Evolutionary conservation across 805 yeast genomes (phyloP).

Genomic region (Pichia manshurica): DNA sequence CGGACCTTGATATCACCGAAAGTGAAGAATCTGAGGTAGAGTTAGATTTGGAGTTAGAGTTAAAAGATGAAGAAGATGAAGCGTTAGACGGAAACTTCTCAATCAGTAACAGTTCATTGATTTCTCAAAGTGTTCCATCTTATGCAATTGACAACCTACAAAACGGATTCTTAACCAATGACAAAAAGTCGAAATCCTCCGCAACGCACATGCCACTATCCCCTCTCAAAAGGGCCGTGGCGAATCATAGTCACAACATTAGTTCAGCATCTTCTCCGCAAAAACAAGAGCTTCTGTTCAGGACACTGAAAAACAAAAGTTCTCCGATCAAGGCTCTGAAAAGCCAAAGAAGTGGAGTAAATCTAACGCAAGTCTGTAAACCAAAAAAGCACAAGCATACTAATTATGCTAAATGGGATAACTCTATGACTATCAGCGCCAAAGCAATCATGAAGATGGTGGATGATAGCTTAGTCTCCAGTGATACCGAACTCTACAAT

Average conservation of each 20-base stretch:
- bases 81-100: background rate
- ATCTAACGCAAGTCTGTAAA: background rate
- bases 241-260: background rate
- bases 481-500: conserved; percentile 30
- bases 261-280: conserved; percentile 3
- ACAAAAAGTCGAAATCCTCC: background rate
- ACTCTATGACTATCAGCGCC: conserved; percentile 33
- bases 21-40: conserved; percentile 3
- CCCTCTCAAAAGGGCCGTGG: conserved; percentile 5
- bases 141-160: background rate
- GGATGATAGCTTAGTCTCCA: conserved; percentile 34
- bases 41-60: background rate
- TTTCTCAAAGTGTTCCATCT: background rate
- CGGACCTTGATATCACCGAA: conserved; percentile 3
- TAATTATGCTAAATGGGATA: conserved; percentile 29
- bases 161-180: background rate
- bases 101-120: background rate
- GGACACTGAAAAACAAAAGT: conserved; percentile 4
- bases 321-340: conserved; percentile 3
- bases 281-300: conserved; percentile 2
- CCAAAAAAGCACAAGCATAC: conserved; percentile 9
- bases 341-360: conserved; percentile 11
- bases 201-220: background rate
- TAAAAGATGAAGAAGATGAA: conserved; percentile 1
- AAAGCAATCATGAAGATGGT: conserved; percentile 35